Base-by-base conservation (phyloP, 2,329 filamentous ascomycete genomes). In the Amauroascus verrucosus region DNA sequence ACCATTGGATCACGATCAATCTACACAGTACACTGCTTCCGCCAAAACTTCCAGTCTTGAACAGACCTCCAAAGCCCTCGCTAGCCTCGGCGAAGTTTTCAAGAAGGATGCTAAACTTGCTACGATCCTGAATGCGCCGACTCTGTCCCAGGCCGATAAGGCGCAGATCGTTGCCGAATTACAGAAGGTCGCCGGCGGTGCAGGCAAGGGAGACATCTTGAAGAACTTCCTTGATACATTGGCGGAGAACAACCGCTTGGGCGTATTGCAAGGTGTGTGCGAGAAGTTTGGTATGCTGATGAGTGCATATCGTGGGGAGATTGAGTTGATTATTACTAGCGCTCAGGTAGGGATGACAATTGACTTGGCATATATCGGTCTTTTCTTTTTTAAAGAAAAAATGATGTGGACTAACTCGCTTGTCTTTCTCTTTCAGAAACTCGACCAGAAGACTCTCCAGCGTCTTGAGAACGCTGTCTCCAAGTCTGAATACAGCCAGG, bases 191-290 rank as follows among this genome's bases (percentile, higher is more conserved):
- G 77, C 85, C 60, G 85, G 85, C 63, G 73, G 75, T 62, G 70
- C 75, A 60, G 79, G 84, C 71, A 88, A 86, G 75, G 77, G 74
- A 69, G 82, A 87, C 68, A 88, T 90, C 59, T 77, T 97, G 72
- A 89, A 93, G 83, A 94, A 96, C 81, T 90, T 98, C 78, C 81
- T 98, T 64, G 69, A 77, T 54, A 86, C 91, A 54, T 81, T 98
- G 55, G 91, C 93, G 62, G 88, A 93, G 77, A 95, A 98, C 83
- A 98, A 98, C 83, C 83, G 93, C 63, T 79, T 98, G 62, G 83
- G 84, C 60, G 77, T 93, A 59, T 80, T 98, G 58, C 79, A 84
- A 72, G 83, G 84, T 63, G 85, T 97, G 59, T 84, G 82, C 69
- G 81, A 86, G 68, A 96, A 97, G 81, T 98, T 96, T 67, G 78